Percentiles rank a stretch among this genome's conserved stretches.
Evolutionary conservation across 257 asterid species (phyloP).

Genomic region (Striga asiatica): DNA sequence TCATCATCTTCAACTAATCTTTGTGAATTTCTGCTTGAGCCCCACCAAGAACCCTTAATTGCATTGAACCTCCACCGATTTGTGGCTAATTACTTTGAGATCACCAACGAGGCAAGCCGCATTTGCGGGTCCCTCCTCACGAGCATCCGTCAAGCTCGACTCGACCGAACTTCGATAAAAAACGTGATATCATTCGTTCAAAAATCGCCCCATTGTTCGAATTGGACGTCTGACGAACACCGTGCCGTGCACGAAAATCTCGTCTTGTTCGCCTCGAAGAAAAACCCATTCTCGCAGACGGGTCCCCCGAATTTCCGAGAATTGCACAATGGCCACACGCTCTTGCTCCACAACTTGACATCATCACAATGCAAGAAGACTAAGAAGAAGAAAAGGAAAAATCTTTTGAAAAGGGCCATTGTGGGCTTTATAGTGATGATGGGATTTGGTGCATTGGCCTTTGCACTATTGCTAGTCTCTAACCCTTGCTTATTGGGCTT

Average conservation of each 20-base stretch:
- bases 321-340: slow-evolving; percentile 19
- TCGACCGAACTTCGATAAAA: slow-evolving; percentile 13
- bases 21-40: slow-evolving; percentile 18
- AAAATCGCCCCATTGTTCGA: slow-evolving; percentile 1
- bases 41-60: slow-evolving; percentile 16
- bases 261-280: slow-evolving; percentile 21
- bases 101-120: slow-evolving; percentile 30
- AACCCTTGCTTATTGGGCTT: slow-evolving; percentile 23
- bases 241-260: slow-evolving; percentile 16
- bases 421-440: slow-evolving; percentile 15
- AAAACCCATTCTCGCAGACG: slow-evolving; percentile 31
- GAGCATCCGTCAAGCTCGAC: slow-evolving; percentile 22
- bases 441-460: slow-evolving; percentile 16
- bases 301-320: slow-evolving; percentile 23
- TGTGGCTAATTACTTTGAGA: slow-evolving; percentile 25
- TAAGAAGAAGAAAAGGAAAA: slow-evolving; percentile 22
- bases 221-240: slow-evolving; percentile 14
- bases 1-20: no score
- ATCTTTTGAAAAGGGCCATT: slow-evolving; percentile 18
- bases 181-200: slow-evolving; percentile 17
- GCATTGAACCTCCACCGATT: slow-evolving; percentile 22
- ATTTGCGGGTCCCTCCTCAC: slow-evolving; percentile 30
- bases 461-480: slow-evolving; percentile 21
- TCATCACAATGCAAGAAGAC: slow-evolving; percentile 29
- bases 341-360: slow-evolving; percentile 28